These are phyloP conservation scores for Phytopythium aichiense DNA, from an alignment of 352 stramenopile species.

Conservation along the genomic window DNA sequence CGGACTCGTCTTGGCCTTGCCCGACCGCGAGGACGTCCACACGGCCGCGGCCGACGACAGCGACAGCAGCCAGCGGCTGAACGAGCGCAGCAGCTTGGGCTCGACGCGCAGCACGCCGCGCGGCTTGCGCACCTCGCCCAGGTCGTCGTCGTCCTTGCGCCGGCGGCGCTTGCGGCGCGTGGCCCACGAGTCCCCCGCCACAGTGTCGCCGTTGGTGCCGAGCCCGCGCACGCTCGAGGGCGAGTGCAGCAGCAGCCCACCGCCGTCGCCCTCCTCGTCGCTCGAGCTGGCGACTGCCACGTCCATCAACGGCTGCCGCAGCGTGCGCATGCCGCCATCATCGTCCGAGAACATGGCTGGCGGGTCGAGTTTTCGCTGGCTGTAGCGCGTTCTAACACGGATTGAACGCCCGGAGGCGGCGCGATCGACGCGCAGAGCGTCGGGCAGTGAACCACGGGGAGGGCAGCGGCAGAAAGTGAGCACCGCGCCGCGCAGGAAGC, in stretches of 20 bases:
- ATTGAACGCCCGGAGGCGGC: neutral
- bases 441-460: neutral
- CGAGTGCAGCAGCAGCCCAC: constrained; percentile 15
- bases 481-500: neutral
- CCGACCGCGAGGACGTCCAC: too few species aligned
- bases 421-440: neutral
- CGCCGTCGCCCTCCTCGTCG: constrained; percentile 16
- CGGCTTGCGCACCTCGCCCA: constrained; percentile 24
- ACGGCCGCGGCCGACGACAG: constrained; percentile 18
- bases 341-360: constrained; percentile 21
- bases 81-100: constrained; percentile 23
- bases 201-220: constrained; percentile 11
- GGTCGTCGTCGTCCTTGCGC: constrained; percentile 39
- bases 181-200: constrained; percentile 10
- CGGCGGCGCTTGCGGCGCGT: constrained; percentile 24
- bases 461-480: neutral
- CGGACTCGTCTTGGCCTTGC: constrained; percentile 11
- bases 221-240: constrained; percentile 10
- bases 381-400: neutral
- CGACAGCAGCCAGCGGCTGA: constrained; percentile 25
- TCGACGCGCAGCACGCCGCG: constrained; percentile 17
- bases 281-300: constrained; percentile 8
- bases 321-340: constrained; percentile 22
- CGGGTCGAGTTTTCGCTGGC: neutral
- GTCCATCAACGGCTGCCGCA: constrained; percentile 30